phyloP scores from a whole-genome alignment of 2,329 filamentous ascomycete species.

The Zelopaecilomyces penicillatus region DNA sequence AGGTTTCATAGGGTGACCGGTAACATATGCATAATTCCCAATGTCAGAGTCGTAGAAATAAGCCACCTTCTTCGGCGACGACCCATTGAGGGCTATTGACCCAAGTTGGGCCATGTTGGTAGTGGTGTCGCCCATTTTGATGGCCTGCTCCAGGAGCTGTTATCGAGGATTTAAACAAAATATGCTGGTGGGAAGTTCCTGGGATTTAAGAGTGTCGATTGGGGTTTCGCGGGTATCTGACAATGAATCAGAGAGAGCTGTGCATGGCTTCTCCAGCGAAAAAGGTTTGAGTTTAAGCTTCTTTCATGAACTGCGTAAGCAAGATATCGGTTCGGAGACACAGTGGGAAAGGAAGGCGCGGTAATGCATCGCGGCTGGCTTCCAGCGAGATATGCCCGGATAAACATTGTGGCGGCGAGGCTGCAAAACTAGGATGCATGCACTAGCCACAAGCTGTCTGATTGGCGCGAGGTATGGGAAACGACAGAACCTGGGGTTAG shows the following conservation, averaged over 20 bases:
- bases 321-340: too few species aligned
- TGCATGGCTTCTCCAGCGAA: too few species aligned
- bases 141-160: too few species aligned
- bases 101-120: conserved; percentile 29
- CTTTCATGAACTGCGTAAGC: too few species aligned
- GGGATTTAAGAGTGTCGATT: too few species aligned
- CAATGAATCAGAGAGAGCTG: too few species aligned
- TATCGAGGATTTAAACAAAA: too few species aligned
- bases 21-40: conserved; percentile 95
- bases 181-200: too few species aligned
- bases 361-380: conserved; percentile 9
- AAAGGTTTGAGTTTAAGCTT: too few species aligned
- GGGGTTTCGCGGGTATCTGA: too few species aligned
- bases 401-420: conserved; percentile 20
- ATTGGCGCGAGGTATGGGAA: too few species aligned
- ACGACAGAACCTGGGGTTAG: too few species aligned
- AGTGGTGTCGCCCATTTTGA: conserved; percentile 26
- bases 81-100: conserved; percentile 38
- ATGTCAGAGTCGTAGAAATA: conserved; percentile 99
- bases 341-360: conserved; percentile 9
- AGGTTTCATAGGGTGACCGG: conserved; percentile 97
- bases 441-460: not conserved
- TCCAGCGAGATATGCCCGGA: conserved; percentile 15
- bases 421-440: conserved; percentile 4
- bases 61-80: conserved; percentile 69